Evolutionary conservation across 306 rosid species (phyloP), one percentile per base, ranked within the genome.

Genomic region (Begonia fuchsioides): DNA sequence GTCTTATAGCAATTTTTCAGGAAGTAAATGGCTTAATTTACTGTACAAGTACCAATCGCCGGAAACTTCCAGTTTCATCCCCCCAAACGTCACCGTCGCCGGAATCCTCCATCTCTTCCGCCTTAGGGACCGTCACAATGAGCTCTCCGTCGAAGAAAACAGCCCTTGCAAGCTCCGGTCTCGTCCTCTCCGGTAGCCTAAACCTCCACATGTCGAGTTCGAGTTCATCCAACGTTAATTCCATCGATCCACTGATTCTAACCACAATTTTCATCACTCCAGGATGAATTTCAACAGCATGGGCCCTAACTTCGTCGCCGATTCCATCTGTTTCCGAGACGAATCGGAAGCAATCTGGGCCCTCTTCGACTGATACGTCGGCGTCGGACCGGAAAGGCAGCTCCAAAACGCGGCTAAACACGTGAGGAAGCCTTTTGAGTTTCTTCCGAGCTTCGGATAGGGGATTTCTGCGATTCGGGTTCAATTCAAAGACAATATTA

Each of bases 41-140:
- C 75, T 84, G 90, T 78, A 88, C 97, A 88, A 84, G 73, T 63
- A 88, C 96, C 19, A 83, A 84, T 54, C 76, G 75, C n/a, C n/a
- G 47, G 57, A 78, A 68, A 43, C 52, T 52, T 14, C 75, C 78
- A 41, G 59, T 65, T 19, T 54, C 71, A 57, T 40, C 69, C 8
- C 59, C 59, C 74, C 83, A 76, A 39, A 65, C 47, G 39, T 58
- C 79, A 19, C 50, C 73, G 26, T 55, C 72, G 16, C 59, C 71
- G 17, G 18, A 61, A 6, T 66, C 87, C 71, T 12, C 56, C 60
- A 51, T 13, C 8, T 44, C 81, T 3, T 56, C 72, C 0, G 61
- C 80, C 66, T 90, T 85, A n/a, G n/a, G n/a, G n/a, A n/a, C n/a
- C n/a, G n/a, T n/a, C n/a, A n/a, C n/a, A n/a, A n/a, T n/a, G n/a